phyloP scores from a whole-genome alignment of 768 basidiomycete species.

The Boletus sp. region DNA sequence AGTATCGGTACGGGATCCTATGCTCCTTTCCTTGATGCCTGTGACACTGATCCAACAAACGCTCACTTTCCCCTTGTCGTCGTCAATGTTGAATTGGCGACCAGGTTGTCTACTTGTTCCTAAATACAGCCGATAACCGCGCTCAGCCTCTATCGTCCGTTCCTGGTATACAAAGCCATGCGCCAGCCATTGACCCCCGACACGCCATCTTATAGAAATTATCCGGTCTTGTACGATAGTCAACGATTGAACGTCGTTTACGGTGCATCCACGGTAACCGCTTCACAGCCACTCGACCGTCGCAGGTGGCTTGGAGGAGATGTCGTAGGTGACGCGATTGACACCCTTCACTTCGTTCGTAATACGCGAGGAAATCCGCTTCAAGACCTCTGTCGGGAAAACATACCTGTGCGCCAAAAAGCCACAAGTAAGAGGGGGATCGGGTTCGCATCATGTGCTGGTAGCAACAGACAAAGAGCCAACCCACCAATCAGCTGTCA shows the following conservation, averaged over 20 bases:
- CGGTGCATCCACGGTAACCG: too few relatives aligned
- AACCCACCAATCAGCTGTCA: slow-evolving; percentile 96
- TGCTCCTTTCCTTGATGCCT: neutral
- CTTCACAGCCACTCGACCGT: slow-evolving; percentile 46
- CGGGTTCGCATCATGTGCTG: neutral
- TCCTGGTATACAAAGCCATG: neutral
- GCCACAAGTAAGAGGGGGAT: slow-evolving; percentile 17
- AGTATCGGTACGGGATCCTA: neutral
- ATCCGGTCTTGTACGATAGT: neutral
- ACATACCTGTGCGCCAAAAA: slow-evolving; percentile 62
- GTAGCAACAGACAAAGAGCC: neutral
- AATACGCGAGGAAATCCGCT: slow-evolving; percentile 91
- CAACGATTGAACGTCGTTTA: neutral
- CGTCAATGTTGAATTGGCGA: neutral
- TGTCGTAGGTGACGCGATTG: slow-evolving; percentile 94
- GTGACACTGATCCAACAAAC: neutral
- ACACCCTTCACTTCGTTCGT: slow-evolving; percentile 98
- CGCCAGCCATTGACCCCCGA: neutral
- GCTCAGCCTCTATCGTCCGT: neutral
- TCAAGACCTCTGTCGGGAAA: slow-evolving; percentile 89
- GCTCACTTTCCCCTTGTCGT: neutral
- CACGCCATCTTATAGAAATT: neutral
- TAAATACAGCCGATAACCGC: too few relatives aligned
- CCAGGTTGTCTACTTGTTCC: neutral
- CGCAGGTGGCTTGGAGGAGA: slow-evolving; percentile 95